Percentiles rank a stretch among this genome's conserved stretches.
Evolutionary conservation across 345 rosid species (phyloP).

Genomic region (Lepidium aucheri): DNA sequence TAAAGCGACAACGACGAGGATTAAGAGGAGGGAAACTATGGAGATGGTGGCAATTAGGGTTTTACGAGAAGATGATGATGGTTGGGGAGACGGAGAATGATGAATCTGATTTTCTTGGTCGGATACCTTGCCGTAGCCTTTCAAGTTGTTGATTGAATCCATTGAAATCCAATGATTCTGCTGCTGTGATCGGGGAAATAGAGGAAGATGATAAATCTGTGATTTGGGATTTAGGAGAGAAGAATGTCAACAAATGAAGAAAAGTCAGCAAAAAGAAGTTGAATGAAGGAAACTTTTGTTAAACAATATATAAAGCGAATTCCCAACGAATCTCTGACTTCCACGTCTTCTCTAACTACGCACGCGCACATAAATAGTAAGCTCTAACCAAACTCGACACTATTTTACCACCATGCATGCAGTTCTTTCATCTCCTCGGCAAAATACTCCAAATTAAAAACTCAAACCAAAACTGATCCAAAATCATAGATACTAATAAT

Average conservation of each 20-base stretch:
- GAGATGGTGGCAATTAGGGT: conserved; percentile 28
- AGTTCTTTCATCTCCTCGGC: too few species aligned
- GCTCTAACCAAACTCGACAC: too few species aligned
- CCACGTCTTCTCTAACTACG: not conserved
- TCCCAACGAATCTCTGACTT: not conserved
- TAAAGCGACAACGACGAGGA: conserved; percentile 32
- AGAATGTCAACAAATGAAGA: too few species aligned
- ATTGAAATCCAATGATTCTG: conserved; percentile 5
- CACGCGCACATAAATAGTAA: too few species aligned
- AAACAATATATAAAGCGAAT: not conserved
- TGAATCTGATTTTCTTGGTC: conserved; percentile 35
- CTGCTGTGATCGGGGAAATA: not conserved
- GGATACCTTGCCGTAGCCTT: conserved; percentile 63
- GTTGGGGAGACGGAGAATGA: conserved; percentile 17
- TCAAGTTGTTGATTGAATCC: conserved; percentile 53
- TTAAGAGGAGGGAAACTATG: conserved; percentile 34
- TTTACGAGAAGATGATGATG: conserved; percentile 16
- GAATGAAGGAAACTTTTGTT: not conserved
- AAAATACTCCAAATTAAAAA: too few species aligned
- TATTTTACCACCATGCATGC: too few species aligned
- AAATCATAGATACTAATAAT: too few species aligned
- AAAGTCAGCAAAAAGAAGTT: not conserved
- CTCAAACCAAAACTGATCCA: too few species aligned
- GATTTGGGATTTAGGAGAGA: not conserved
- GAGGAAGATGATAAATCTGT: not conserved